These are phyloP conservation scores for Diaporthe caulivora DNA, from an alignment of 2,329 filamentous ascomycete species.

Conservation along the genomic window DNA sequence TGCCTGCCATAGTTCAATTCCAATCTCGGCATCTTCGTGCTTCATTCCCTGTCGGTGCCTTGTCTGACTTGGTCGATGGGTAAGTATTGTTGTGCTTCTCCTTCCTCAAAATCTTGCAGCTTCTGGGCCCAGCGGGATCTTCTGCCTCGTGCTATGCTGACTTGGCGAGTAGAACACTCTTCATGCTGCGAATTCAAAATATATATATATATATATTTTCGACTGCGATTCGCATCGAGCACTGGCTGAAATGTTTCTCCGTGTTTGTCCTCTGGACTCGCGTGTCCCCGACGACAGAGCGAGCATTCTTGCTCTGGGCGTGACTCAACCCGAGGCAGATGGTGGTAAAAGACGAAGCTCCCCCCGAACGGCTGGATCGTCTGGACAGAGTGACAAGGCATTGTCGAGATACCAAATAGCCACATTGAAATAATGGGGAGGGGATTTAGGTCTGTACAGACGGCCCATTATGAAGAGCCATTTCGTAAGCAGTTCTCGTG, in stretches of 20 bases:
- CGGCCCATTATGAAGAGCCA: neutral
- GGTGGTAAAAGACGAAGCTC: neutral
- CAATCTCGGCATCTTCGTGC: neutral
- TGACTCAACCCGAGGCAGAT: no score
- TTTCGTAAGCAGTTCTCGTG: neutral
- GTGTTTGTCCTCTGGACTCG: neutral
- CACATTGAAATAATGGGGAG: fast-evolving
- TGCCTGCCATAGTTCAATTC: neutral
- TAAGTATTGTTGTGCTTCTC: no score
- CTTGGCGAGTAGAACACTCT: no score
- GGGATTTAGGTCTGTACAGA: neutral
- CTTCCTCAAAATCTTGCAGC: no score
- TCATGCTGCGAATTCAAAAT: neutral
- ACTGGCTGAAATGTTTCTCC: neutral
- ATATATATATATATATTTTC: no score
- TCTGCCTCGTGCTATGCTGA: no score
- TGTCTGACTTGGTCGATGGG: neutral
- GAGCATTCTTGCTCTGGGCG: neutral
- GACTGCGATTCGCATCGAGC: neutral
- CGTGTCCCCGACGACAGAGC: neutral
- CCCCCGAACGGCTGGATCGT: neutral
- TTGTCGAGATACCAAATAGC: neutral
- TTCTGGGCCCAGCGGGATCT: no score
- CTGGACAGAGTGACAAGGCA: neutral
- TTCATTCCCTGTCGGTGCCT: neutral